These are phyloP conservation scores for Pseudogymnoascus pannorum DNA, from an alignment of 2,329 filamentous ascomycete species.

Conservation along the genomic window DNA sequence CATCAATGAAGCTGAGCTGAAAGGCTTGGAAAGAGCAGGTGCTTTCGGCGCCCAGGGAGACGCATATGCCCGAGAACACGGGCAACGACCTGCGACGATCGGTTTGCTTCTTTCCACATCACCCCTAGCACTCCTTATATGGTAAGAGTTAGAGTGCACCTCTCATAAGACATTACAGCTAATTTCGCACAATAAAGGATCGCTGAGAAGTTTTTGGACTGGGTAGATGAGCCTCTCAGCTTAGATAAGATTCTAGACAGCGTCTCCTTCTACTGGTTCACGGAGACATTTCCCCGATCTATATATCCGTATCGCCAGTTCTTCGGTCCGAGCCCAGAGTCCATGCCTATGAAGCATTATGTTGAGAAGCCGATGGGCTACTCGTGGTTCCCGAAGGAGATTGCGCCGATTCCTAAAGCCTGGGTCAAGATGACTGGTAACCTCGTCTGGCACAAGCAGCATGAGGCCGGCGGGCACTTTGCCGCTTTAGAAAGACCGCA, in stretches of 20 bases:
- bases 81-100: constrained; percentile 47
- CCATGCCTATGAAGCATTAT: constrained; percentile 25
- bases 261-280: constrained; percentile 49
- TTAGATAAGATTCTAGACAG: constrained; percentile 41
- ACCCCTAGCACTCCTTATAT: constrained; percentile 50
- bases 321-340: neutral
- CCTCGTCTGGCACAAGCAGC: constrained; percentile 31
- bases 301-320: constrained; percentile 44
- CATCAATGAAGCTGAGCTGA: constrained; percentile 30
- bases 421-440: constrained; percentile 33
- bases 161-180: neutral
- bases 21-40: constrained; percentile 30
- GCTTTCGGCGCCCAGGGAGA: constrained; percentile 36
- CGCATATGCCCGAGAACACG: constrained; percentile 47
- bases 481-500: constrained; percentile 39
- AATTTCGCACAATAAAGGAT: constrained; percentile 31
- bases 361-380: constrained; percentile 40
- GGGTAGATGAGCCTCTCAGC: constrained; percentile 39
- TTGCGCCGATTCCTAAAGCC: constrained; percentile 32
- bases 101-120: constrained; percentile 45
- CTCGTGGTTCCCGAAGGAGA: constrained; percentile 38
- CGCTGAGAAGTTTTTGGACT: constrained; percentile 49
- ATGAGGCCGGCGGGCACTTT: constrained; percentile 45
- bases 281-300: constrained; percentile 38
- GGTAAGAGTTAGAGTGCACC: constrained; percentile 25